Evolutionary conservation across 2,329 filamentous ascomycete genomes (phyloP), one percentile per base, ranked within the genome.

Genomic region (Colletotrichum australisinense): DNA sequence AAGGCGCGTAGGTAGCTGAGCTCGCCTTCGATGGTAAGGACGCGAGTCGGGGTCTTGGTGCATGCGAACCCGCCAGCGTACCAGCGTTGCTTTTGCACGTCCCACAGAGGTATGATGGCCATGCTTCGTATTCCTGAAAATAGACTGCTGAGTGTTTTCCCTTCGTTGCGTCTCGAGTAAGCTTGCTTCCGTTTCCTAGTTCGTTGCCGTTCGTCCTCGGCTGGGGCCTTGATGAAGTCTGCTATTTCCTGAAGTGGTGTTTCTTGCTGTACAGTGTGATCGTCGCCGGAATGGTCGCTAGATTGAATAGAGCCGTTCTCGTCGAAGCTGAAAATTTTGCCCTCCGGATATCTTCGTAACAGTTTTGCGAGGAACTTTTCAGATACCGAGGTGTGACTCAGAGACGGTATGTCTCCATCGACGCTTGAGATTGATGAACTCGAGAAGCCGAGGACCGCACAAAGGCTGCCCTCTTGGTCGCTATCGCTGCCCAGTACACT

Each of bases 1-100:
- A 91, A 90, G 0, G 86, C 87, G 5, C 81, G 80, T 6, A 90
- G 80, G 38, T 87, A 88, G 14, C 83, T 86, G 2, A 91, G 81
- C 46, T 90, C 89, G 6, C 85, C 83, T 30, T 85, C 80, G 1
- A 81, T 75, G 0, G 84, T 84, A 42, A 90, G 86, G 2, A 83
- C 79, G 2, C 86, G 84, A 0, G 82, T 84, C 1, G 82, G 80
- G 3, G 77, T 80, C 3, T 79, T 81, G 0, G 88, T 88, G 81
- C 88, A 89, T 4, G 86, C 79, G 55, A 90, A 87, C 5, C 84
- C 84, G 1, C 84, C 86, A 0, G 87, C 84, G 71, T 84, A 88
- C 85, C 86, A 88, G 12, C 86, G 79, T 46, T 87, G 82, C 68
- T 81, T 82, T 7, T 82, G 79, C 0, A 82, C 74, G 65, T 88